These are phyloP conservation scores for Tulasnella sp. DNA, from an alignment of 768 basidiomycete genomes.

Conservation along the genomic window DNA sequence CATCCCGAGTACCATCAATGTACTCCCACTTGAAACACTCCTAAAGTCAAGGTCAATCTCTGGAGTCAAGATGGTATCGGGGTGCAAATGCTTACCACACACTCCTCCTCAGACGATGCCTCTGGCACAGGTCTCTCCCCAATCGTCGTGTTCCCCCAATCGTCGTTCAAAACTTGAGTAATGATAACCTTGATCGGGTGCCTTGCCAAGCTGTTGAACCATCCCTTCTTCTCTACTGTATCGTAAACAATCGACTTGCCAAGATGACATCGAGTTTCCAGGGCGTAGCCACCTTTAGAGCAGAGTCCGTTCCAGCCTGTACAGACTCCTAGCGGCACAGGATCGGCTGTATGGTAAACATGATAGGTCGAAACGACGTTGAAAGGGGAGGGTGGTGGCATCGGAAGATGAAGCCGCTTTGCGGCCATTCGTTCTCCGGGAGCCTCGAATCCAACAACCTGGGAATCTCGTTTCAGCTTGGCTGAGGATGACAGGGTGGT, in stretches of 20 bases:
- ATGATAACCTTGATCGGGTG: conserved; percentile 63
- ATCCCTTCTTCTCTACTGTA: conserved; percentile 67
- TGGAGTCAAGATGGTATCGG: neutral
- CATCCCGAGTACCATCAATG: neutral
- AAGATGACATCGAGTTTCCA: conserved; percentile 80
- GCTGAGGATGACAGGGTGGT: neutral
- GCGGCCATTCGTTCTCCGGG: conserved; percentile 56
- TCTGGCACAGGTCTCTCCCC: conserved; percentile 43
- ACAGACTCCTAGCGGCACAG: conserved; percentile 78
- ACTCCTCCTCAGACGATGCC: conserved; percentile 45
- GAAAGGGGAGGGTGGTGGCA: conserved; percentile 44
- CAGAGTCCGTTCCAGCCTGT: conserved; percentile 69
- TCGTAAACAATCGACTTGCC: conserved; percentile 78
- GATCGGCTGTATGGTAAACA: conserved; percentile 88
- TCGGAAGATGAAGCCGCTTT: conserved; percentile 66
- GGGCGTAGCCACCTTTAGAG: conserved; percentile 72
- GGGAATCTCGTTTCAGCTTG: neutral
- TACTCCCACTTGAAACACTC: conserved; percentile 5
- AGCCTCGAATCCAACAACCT: conserved; percentile 49
- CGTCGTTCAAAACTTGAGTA: conserved; percentile 54
- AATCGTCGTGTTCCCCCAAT: conserved; percentile 59
- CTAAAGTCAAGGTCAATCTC: neutral
- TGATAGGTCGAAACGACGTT: conserved; percentile 34
- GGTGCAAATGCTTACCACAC: conserved; percentile 35
- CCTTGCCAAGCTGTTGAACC: conserved; percentile 64